Conservation (phyloP, 371 early-diverging fungal species). For the Mortierella sp. region DNA sequence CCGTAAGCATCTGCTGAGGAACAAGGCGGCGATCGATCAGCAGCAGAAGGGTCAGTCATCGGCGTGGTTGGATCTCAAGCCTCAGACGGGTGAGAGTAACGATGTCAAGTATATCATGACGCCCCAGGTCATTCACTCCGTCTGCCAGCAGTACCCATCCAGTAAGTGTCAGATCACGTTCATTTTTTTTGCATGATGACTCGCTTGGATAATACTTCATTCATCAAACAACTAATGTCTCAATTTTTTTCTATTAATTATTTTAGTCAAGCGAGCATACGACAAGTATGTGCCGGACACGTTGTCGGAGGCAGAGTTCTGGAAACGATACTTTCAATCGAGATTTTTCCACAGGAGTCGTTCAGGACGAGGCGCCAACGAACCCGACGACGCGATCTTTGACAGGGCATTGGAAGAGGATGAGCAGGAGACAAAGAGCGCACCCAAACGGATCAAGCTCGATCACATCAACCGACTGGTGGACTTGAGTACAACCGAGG, state of each 20-base stretch:
- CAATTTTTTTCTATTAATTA: neutral
- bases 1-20: slow-evolving; percentile 81
- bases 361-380: slow-evolving; percentile 70
- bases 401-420: slow-evolving; percentile 86
- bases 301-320: slow-evolving; percentile 85
- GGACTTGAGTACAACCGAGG: slow-evolving; percentile 85
- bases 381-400: slow-evolving; percentile 86
- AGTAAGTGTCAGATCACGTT: slow-evolving; percentile 58
- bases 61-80: slow-evolving; percentile 83
- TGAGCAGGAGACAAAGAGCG: slow-evolving; percentile 73
- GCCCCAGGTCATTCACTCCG: slow-evolving; percentile 89
- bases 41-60: slow-evolving; percentile 91
- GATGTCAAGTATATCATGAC: slow-evolving; percentile 91
- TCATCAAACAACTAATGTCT: neutral
- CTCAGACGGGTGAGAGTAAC: slow-evolving; percentile 83
- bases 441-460: slow-evolving; percentile 61
- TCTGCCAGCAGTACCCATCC: slow-evolving; percentile 92
- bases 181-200: slow-evolving; percentile 1
- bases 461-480: slow-evolving; percentile 74
- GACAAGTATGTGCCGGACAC: slow-evolving; percentile 88
- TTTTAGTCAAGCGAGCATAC: slow-evolving; percentile 84
- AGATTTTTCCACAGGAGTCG: slow-evolving; percentile 90
- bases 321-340: slow-evolving; percentile 90
- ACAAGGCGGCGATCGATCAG: slow-evolving; percentile 74
- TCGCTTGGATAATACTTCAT: no score